These are phyloP conservation scores for Taxawa tesnikishii DNA, from an alignment of 2,329 filamentous ascomycete species.

Conservation along the genomic window DNA sequence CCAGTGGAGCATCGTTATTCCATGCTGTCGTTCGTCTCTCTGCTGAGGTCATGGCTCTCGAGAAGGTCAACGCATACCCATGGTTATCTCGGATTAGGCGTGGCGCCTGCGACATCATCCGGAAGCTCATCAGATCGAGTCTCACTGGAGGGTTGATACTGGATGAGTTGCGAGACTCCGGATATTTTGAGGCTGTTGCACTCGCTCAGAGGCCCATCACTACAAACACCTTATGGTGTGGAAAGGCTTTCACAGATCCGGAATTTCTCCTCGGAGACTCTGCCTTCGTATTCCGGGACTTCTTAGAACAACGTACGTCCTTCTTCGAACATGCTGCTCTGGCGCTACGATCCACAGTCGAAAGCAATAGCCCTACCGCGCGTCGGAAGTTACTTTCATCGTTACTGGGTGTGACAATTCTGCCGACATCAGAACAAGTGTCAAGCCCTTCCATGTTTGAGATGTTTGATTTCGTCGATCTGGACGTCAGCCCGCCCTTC, in stretches of 20 bases:
- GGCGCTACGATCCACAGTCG: conserved; percentile 68
- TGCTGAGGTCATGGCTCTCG: conserved; percentile 53
- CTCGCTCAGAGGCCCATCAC: conserved; percentile 59
- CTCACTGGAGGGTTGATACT: conserved; percentile 66
- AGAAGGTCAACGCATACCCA: conserved; percentile 46
- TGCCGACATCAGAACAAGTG: conserved; percentile 53
- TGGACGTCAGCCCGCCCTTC: conserved; percentile 40
- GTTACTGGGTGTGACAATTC: conserved; percentile 63
- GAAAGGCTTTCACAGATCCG: conserved; percentile 43
- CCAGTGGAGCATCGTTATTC: conserved; percentile 62
- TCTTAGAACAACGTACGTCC: conserved; percentile 63
- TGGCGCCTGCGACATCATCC: conserved; percentile 44
- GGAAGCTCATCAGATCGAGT: conserved; percentile 71
- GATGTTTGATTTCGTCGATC: conserved; percentile 78
- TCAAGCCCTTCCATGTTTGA: conserved; percentile 73
- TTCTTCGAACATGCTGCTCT: conserved; percentile 75
- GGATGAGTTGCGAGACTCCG: conserved; percentile 61
- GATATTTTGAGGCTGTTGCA: conserved; percentile 68
- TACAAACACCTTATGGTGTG: conserved; percentile 62
- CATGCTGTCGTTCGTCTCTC: conserved; percentile 67
- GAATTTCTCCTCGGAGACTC: conserved; percentile 59
- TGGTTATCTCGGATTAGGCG: conserved; percentile 41
- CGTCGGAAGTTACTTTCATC: conserved; percentile 40
- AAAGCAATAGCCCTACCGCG: conserved; percentile 49
- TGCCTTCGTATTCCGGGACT: conserved; percentile 60